Percentiles rank a stretch among this genome's conserved stretches.
Evolutionary conservation across 192 early-diverging fungal species (phyloP).

Genomic region (Globomyces pollinis-pini): DNA sequence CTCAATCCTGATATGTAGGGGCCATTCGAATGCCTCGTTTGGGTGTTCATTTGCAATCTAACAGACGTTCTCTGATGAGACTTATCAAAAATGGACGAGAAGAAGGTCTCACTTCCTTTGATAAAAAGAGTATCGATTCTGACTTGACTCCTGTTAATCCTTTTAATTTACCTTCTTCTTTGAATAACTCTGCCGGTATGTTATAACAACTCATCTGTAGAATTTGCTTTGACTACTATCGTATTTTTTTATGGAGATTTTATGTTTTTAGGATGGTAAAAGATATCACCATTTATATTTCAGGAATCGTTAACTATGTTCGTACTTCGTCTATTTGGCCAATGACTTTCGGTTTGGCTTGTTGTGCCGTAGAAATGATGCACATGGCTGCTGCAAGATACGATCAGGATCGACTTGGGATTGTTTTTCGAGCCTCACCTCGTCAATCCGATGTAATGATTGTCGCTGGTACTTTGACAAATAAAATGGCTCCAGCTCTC

Average conservation of each 20-base stretch:
- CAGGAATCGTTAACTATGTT: conserved; percentile 88
- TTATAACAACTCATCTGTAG: conserved; percentile 15
- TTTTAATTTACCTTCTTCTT: conserved; percentile 35
- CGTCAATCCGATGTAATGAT: conserved; percentile 99
- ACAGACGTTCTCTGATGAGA: background rate
- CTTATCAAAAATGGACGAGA: conserved; percentile 18
- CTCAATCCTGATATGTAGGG: no score
- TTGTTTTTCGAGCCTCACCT: conserved; percentile 94
- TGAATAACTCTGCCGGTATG: conserved; percentile 40
- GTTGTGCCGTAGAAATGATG: conserved; percentile 98
- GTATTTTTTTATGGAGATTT: no score
- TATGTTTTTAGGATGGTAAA: no score
- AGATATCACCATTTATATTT: no score
- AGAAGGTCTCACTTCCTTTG: conserved; percentile 28
- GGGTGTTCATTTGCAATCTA: no score
- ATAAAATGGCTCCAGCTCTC: conserved; percentile 95
- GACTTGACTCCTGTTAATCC: conserved; percentile 36
- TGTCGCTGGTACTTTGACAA: conserved; percentile 95
- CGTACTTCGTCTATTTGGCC: conserved; percentile 80
- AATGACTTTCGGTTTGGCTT: conserved; percentile 82
- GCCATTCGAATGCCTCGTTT: no score
- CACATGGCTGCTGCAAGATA: conserved; percentile 94
- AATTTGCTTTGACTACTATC: conserved; percentile 66
- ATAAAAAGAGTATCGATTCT: conserved; percentile 17
- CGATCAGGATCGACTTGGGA: conserved; percentile 95